Evolutionary conservation across 192 early-diverging fungal genomes (phyloP).

Genomic region (Backusella australiensis): DNA sequence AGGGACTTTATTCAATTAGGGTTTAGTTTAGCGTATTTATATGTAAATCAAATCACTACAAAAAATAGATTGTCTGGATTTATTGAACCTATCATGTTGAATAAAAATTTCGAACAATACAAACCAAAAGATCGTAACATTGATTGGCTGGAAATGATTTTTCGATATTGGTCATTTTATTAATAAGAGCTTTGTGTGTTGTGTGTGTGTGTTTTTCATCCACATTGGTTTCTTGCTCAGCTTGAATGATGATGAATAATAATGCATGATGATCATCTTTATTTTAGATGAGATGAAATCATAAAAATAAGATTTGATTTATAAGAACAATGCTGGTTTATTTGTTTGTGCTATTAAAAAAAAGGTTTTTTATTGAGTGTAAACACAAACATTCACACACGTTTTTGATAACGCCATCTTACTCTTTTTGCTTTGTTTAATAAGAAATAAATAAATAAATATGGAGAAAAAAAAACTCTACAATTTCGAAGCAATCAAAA

Average conservation of each 20-base stretch:
- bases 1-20: neutral
- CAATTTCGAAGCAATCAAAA: no score
- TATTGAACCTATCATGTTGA: constrained; percentile 5
- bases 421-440: no score
- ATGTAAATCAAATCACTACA: neutral
- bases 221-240: neutral
- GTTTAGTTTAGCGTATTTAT: neutral
- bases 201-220: neutral
- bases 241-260: neutral
- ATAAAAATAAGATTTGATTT: neutral
- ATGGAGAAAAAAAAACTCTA: no score
- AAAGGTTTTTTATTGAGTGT: neutral
- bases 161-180: neutral
- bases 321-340: neutral
- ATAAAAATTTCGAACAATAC: constrained; percentile 3
- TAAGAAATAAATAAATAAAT: no score
- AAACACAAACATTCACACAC: neutral
- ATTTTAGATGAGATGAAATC: neutral
- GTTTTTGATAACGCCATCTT: no score
- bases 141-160: neutral
- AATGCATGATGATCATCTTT: neutral
- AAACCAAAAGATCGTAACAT: neutral
- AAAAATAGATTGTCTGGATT: neutral
- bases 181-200: neutral
- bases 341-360: neutral